phyloP scores from a whole-genome alignment of 1,284 basidiomycete genomes.

The Cryptococcus sp. region DNA sequence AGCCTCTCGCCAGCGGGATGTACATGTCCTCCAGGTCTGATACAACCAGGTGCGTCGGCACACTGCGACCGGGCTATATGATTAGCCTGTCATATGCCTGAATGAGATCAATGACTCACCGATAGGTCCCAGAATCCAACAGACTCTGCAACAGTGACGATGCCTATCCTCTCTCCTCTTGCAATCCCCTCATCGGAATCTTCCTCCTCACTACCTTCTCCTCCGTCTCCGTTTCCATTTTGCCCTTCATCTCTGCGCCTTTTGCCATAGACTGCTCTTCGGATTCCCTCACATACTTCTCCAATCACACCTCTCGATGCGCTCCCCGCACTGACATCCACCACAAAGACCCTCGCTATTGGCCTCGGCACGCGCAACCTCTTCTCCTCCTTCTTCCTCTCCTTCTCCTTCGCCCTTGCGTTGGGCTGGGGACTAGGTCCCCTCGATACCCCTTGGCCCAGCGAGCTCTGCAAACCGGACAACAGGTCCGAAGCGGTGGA shows the following conservation, averaged over 20 bases:
- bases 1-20: constrained; percentile 66
- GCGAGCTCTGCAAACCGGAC: constrained; percentile 35
- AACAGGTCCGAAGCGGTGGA: constrained; percentile 42
- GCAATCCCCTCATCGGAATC: constrained; percentile 46
- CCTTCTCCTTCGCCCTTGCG: constrained; percentile 26
- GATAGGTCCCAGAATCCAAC: constrained; percentile 89
- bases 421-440: constrained; percentile 45
- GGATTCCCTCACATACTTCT: constrained; percentile 62
- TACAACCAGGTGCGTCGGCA: constrained; percentile 74
- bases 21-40: constrained; percentile 89
- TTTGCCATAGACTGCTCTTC: constrained; percentile 64
- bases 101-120: constrained; percentile 51
- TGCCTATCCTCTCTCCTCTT: constrained; percentile 55
- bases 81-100: constrained; percentile 49
- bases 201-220: constrained; percentile 10
- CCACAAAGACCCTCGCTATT: constrained; percentile 75
- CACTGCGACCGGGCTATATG: too few species aligned
- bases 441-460: constrained; percentile 29
- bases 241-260: constrained; percentile 35
- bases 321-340: constrained; percentile 77
- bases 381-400: constrained; percentile 27
- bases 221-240: constrained; percentile 39
- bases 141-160: constrained; percentile 77
- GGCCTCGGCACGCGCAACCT: constrained; percentile 57
- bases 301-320: constrained; percentile 68